Percentiles rank a stretch among this genome's conserved stretches.
Conservation (phyloP, 163 green algal genomes). For the Scenedesmus sp. region DNA sequence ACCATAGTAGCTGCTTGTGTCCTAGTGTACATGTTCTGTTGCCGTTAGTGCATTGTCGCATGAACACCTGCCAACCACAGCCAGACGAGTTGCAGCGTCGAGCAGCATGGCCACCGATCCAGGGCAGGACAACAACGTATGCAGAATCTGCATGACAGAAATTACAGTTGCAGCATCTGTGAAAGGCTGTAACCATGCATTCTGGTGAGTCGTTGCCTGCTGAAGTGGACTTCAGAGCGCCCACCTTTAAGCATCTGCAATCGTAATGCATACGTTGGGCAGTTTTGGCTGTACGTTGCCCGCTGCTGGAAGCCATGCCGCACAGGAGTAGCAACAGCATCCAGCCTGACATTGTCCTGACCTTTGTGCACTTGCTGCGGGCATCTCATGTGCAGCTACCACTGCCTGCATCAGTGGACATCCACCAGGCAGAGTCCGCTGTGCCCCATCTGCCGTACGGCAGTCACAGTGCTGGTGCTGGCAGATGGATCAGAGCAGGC, state of each 20-base stretch:
- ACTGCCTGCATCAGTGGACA: conserved; percentile 32
- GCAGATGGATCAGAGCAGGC: conserved; percentile 29
- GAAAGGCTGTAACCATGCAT: conserved; percentile 34
- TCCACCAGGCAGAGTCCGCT: background rate
- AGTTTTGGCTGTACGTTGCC: background rate
- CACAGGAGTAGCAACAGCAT: background rate
- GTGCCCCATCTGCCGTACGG: conserved; percentile 28
- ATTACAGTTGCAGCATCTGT: background rate
- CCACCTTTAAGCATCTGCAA: background rate
- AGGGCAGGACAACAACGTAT: background rate
- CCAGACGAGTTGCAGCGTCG: background rate
- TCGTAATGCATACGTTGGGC: background rate
- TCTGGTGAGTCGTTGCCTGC: conserved; percentile 40
- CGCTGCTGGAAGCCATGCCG: background rate
- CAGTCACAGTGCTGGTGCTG: background rate
- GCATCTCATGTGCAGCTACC: background rate
- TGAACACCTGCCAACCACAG: background rate
- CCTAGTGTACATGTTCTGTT: too few relatives aligned
- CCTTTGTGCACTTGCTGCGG: background rate
- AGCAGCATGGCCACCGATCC: background rate
- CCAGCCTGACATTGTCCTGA: background rate
- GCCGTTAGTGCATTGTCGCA: background rate
- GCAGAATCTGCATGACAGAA: conserved; percentile 36
- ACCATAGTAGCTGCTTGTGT: background rate
- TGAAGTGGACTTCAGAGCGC: background rate